Evolutionary conservation across 1,284 basidiomycete genomes (phyloP).

Genomic region (Ustilago nuda): DNA sequence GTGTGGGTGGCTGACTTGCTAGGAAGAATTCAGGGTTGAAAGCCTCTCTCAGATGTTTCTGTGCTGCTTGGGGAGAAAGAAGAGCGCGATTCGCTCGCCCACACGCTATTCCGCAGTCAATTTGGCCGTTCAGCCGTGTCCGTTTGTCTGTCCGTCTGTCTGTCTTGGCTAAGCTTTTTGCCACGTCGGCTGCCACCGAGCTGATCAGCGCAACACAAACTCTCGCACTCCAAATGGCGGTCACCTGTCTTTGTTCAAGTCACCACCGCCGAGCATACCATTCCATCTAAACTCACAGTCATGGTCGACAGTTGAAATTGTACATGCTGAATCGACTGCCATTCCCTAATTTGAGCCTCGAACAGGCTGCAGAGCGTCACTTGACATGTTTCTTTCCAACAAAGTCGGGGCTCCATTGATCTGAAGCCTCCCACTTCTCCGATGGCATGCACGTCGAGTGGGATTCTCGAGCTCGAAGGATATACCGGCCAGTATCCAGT

Average conservation of each 20-base stretch:
- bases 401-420: background rate
- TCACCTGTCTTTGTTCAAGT: background rate
- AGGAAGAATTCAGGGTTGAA: background rate
- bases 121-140: constrained; percentile 2
- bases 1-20: background rate
- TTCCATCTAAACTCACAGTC: background rate
- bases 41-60: background rate
- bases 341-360: background rate
- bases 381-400: background rate
- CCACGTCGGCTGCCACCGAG: constrained; percentile 2
- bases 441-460: too few relatives aligned
- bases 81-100: background rate
- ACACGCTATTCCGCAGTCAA: background rate
- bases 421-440: background rate
- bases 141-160: too few relatives aligned
- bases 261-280: background rate
- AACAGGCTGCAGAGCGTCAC: background rate
- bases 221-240: background rate
- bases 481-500: too few relatives aligned
- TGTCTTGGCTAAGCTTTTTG: constrained; percentile 9
- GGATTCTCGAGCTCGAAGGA: too few relatives aligned
- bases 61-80: background rate
- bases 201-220: background rate
- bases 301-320: background rate
- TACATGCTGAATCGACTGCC: background rate